phyloP scores from a whole-genome alignment of 2,329 filamentous ascomycete species.

The Dichotomopilus funicola region DNA sequence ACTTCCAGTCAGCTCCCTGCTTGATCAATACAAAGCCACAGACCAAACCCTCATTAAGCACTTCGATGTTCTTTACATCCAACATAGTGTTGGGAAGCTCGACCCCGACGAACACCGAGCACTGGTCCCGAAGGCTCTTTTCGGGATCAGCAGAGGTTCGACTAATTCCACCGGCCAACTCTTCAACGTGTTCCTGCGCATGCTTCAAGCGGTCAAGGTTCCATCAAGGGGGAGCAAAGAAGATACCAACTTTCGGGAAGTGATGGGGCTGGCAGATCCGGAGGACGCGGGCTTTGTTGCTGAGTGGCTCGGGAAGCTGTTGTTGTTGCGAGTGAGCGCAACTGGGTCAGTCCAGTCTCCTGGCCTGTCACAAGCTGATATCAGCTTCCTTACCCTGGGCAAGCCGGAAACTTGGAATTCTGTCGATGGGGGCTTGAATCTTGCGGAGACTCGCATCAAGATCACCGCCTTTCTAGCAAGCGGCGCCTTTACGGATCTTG shows the following conservation, averaged over 20 bases:
- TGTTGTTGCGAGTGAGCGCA: slow-evolving; percentile 45
- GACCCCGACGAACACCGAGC: slow-evolving; percentile 57
- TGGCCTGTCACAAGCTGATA: slow-evolving; percentile 59
- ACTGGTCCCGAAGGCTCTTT: slow-evolving; percentile 63
- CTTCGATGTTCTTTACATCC: slow-evolving; percentile 82
- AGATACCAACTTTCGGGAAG: slow-evolving; percentile 60
- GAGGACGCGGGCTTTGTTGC: slow-evolving; percentile 70
- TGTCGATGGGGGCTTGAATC: slow-evolving; percentile 54
- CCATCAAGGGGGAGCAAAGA: slow-evolving; percentile 74
- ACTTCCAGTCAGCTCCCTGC: slow-evolving; percentile 73
- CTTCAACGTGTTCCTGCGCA: slow-evolving; percentile 75
- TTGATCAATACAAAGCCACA: slow-evolving; percentile 84
- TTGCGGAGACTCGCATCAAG: slow-evolving; percentile 63
- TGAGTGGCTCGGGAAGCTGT: slow-evolving; percentile 67
- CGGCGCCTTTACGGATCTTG: slow-evolving; percentile 74
- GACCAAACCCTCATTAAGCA: slow-evolving; percentile 71
- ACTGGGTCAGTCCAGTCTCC: slow-evolving; percentile 29
- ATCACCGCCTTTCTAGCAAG: slow-evolving; percentile 70
- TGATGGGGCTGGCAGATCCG: slow-evolving; percentile 57
- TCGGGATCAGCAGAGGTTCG: slow-evolving; percentile 55
- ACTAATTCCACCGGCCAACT: slow-evolving; percentile 51
- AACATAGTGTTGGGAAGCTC: slow-evolving; percentile 61
- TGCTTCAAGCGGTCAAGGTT: slow-evolving; percentile 64
- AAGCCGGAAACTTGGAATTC: slow-evolving; percentile 66
- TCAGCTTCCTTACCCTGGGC: slow-evolving; percentile 61